These are phyloP conservation scores for Lachancea cidri DNA, from an alignment of 805 yeast genomes.

Conservation along the genomic window DNA sequence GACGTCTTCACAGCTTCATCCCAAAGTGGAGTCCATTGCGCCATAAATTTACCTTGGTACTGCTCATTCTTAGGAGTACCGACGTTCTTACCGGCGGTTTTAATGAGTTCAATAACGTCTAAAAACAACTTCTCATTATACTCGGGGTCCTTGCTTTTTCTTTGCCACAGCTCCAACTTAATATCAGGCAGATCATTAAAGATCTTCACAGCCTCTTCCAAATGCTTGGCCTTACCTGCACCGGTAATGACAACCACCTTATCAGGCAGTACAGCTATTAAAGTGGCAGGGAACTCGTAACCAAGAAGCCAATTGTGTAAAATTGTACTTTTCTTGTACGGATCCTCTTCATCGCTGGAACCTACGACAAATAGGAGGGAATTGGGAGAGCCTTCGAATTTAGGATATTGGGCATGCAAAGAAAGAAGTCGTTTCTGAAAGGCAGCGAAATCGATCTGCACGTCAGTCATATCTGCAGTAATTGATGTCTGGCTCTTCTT, in stretches of 20 bases:
- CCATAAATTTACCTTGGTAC: slow-evolving; percentile 77
- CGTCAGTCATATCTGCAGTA: slow-evolving; percentile 17
- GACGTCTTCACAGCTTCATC: slow-evolving; percentile 37
- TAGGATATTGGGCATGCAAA: slow-evolving; percentile 23
- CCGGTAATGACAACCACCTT: slow-evolving; percentile 68
- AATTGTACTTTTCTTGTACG: slow-evolving; percentile 81
- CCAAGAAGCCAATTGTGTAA: slow-evolving; percentile 90
- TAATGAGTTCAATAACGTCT: slow-evolving; percentile 45
- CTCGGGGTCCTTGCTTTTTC: slow-evolving; percentile 71
- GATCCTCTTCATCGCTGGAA: slow-evolving; percentile 80
- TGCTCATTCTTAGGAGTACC: slow-evolving; percentile 74
- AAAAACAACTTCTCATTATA: slow-evolving; percentile 65
- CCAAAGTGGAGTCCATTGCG: slow-evolving; percentile 62
- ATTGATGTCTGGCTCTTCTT: not conserved
- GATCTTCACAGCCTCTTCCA: slow-evolving; percentile 33
- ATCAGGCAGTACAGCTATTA: slow-evolving; percentile 55
- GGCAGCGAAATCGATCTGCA: slow-evolving; percentile 27
- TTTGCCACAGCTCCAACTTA: slow-evolving; percentile 53
- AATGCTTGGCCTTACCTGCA: slow-evolving; percentile 77
- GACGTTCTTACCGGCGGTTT: slow-evolving; percentile 42
- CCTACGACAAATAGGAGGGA: slow-evolving; percentile 71
- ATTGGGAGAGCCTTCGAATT: slow-evolving; percentile 32
- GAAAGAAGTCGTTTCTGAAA: slow-evolving; percentile 26
- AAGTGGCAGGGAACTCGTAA: slow-evolving; percentile 93
- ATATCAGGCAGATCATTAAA: slow-evolving; percentile 45